Evolutionary conservation across 257 asterid species (phyloP), one percentile per base, ranked within the genome.

Genomic region (Primulina huaijiensis): DNA sequence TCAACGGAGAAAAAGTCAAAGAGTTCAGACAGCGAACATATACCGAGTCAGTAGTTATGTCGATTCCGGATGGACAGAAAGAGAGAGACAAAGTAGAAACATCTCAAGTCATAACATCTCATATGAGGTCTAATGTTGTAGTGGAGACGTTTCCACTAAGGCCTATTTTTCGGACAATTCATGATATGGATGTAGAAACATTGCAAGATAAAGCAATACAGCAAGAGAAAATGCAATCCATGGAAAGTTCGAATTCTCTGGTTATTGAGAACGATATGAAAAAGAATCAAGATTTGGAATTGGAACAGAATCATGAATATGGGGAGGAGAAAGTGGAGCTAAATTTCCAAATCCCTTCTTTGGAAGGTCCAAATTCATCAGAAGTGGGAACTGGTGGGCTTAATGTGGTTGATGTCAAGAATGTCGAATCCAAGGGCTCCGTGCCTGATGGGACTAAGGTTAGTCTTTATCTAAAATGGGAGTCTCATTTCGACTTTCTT

Each of bases 71-170:
- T 67, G 56, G 61, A 33, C 75, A 64, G 65, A 67, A 53, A 9
- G 17, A 40, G 56, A 83, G 40, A 74, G 73, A 68, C 38, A 64
- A 71, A 64, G 50, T 67, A n/a, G 80, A 72, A 81, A 31, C 29
- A 70, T 65, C 64, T 69, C 71, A 76, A 72, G 55, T 61, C 30
- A 53, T 65, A 17, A 60, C 52, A 56, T 65, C 76, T 74, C 72
- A 20, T 37, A 34, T 20, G 29, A 76, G 64, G 43, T 64, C 81
- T 30, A 65, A 80, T 67, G 75, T 82, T 61, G 75, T 76, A 14
- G 96, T 90, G 76, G 98, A 92, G 83, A 87, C 76, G 64, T 92
- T 92, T 81, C 97, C 97, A 3, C 50, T 82, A 34, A 77, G 82
- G 72, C 89, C 96, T 16, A 73, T 88, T 60, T 73, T 83, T 31